Evolutionary conservation across 805 yeast genomes (phyloP).

Genomic region (Saturnispora zaruensis): DNA sequence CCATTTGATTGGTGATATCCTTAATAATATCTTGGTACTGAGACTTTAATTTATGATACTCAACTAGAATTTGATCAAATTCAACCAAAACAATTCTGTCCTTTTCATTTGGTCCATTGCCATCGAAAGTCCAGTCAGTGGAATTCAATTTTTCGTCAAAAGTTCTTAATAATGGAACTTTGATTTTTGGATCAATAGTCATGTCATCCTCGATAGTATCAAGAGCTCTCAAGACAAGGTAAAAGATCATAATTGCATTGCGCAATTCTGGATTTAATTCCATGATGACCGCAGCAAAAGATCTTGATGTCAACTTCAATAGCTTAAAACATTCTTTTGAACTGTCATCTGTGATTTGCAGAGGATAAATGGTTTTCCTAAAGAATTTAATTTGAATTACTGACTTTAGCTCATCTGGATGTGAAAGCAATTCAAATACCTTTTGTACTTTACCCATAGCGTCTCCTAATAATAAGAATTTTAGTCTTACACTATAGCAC

Average conservation of each 20-base stretch:
- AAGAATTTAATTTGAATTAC: conserved; percentile 52
- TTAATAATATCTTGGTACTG: conserved; percentile 71
- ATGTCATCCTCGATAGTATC: conserved; percentile 97
- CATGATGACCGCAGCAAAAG: conserved; percentile 88
- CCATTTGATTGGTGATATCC: conserved; percentile 80
- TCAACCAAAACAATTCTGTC: conserved; percentile 78
- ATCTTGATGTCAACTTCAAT: conserved; percentile 67
- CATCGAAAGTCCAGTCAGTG: conserved; percentile 75
- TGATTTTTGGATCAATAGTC: conserved; percentile 63
- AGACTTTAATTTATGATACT: conserved; percentile 64
- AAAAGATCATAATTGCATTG: conserved; percentile 74
- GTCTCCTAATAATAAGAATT: too few species aligned
- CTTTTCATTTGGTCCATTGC: conserved; percentile 64
- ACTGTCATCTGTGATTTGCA: conserved; percentile 34
- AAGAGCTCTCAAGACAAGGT: conserved; percentile 77
- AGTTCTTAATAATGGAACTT: conserved; percentile 62
- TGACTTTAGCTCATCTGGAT: conserved; percentile 66
- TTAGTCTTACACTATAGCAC: not conserved
- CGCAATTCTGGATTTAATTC: conserved; percentile 88
- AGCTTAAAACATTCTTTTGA: conserved; percentile 60
- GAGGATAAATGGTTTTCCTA: conserved; percentile 43
- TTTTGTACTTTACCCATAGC: conserved; percentile 16
- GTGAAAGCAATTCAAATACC: conserved; percentile 45
- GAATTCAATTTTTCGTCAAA: conserved; percentile 58
- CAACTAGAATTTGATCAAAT: conserved; percentile 59